Base-by-base conservation (phyloP, 495 filamentous ascomycete species). In the Trichocladium antarcticum region DNA sequence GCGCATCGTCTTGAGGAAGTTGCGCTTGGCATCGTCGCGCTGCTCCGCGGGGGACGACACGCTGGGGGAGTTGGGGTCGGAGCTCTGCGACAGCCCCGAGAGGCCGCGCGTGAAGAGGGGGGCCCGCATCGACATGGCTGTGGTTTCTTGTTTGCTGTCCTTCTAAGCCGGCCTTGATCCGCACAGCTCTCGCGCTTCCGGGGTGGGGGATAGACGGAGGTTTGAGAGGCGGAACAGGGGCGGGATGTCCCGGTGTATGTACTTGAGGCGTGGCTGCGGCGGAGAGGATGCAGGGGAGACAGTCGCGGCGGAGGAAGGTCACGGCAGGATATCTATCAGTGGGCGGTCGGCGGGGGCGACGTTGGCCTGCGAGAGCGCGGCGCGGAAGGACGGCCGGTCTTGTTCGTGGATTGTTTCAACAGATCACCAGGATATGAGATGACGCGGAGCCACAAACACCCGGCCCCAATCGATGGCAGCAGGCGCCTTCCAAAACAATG, bases 21-120 rank as follows among this genome's bases (percentile, higher is more conserved):
- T 77, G 61, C 73, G 73, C 68, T 77, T 77, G 29, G 74, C 74
- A 65, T 78, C 74, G 61, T 75, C 74, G 47, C 75, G 68, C 54
- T 77, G 74, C 57, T 77, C 74, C 41, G 75, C 73, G 21, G 75
- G 72, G 29, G 74, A 75, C 53, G 66, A 67, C 40, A 75, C 72
- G 56, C 62, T 69, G 24, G 70, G 66, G 20, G 68, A 74, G 63
- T 72, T 73, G 54, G 68, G 53, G 44, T 71, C 71, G 49, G 65
- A 63, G 57, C 64, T 70, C 62, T 75, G 72, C 50, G 69, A 72
- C 45, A 75, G 68, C 37, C 63, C 64, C 37, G 74, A 75, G 34
- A 77, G 66, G 47, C 75, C 75, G 55, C 72, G 64, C 16, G 75
- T 77, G 52, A 77, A 74, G 53, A 76, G 64, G 22, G 66, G 65